A percentile compares a stretch with the other conserved stretches of the same genome.
phyloP scores from a whole-genome alignment of 2,329 filamentous ascomycete species.

The Thelonectria blattea region DNA sequence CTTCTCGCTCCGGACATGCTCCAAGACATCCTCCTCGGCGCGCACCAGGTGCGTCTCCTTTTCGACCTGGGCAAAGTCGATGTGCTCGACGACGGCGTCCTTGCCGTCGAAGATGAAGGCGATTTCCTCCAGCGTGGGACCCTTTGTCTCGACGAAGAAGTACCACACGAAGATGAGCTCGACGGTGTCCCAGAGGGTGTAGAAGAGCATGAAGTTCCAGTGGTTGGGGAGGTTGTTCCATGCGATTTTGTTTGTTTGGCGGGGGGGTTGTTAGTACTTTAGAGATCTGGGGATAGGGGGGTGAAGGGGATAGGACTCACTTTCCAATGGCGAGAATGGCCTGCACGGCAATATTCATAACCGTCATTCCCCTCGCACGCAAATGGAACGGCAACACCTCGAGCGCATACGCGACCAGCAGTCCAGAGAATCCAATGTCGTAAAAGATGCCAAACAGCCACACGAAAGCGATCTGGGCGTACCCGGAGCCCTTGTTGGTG shows the following conservation, averaged over 20 bases:
- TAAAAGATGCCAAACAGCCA: constrained; percentile 67
- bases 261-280: constrained; percentile 32
- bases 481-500: constrained; percentile 54
- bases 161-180: constrained; percentile 69
- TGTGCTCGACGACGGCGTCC: constrained; percentile 57
- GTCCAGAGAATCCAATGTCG: constrained; percentile 64
- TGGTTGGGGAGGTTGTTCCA: constrained; percentile 64
- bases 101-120: constrained; percentile 74
- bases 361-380: constrained; percentile 65
- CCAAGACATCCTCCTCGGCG: constrained; percentile 32
- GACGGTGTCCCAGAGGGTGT: constrained; percentile 66
- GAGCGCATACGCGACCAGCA: constrained; percentile 63
- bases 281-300: not conserved
- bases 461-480: constrained; percentile 62
- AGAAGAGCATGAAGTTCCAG: constrained; percentile 72
- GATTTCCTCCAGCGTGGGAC: constrained; percentile 67
- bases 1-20: constrained; percentile 24
- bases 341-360: constrained; percentile 70
- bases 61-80: constrained; percentile 61
- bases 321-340: constrained; percentile 66
- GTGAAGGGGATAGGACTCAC: constrained; percentile 48
- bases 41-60: constrained; percentile 51
- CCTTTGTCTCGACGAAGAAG: constrained; percentile 73
- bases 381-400: constrained; percentile 65
- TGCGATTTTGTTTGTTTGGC: constrained; percentile 68